These are phyloP conservation scores for Stenogyne calaminthoides DNA, from an alignment of 305 asterid species.

Conservation along the genomic window DNA sequence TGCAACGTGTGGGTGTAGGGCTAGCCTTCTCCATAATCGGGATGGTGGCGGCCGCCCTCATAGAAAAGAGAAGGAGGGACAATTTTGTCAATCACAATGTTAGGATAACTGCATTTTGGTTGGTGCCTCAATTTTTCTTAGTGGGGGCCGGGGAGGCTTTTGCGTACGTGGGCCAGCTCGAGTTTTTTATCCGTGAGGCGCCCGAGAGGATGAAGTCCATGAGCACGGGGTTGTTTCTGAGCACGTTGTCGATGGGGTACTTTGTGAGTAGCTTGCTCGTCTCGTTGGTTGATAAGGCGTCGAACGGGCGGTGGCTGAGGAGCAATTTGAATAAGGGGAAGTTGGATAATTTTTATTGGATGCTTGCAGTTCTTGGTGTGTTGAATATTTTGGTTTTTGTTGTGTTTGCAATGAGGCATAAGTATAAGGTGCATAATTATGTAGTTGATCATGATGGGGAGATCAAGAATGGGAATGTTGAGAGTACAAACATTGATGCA, in stretches of 20 bases:
- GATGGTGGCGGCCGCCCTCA: conserved; percentile 73
- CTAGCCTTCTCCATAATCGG: conserved; percentile 64
- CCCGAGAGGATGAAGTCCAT: conserved; percentile 90
- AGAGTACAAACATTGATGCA: conserved; percentile 19
- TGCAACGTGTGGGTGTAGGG: conserved; percentile 80
- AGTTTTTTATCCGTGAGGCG: conserved; percentile 82
- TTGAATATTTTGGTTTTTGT: conserved; percentile 57
- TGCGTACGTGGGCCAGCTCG: conserved; percentile 87
- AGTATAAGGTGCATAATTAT: conserved; percentile 61
- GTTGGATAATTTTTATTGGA: conserved; percentile 75
- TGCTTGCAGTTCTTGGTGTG: conserved; percentile 72
- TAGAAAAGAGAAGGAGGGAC: conserved; percentile 54
- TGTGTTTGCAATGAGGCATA: conserved; percentile 61
- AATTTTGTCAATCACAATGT: neutral
- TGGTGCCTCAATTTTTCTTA: conserved; percentile 75
- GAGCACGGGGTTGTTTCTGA: conserved; percentile 79
- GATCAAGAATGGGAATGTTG: conserved; percentile 35
- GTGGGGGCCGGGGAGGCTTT: conserved; percentile 93
- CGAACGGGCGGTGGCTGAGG: conserved; percentile 57
- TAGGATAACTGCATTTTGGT: conserved; percentile 72
- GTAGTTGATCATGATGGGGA: conserved; percentile 33
- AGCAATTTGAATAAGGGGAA: conserved; percentile 59
- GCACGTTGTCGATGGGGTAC: conserved; percentile 80
- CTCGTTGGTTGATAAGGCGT: conserved; percentile 51
- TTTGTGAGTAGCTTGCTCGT: conserved; percentile 84